Evolutionary conservation across 495 filamentous ascomycete genomes (phyloP), one percentile per base, ranked within the genome.

Genomic region (Pyronema domesticum): DNA sequence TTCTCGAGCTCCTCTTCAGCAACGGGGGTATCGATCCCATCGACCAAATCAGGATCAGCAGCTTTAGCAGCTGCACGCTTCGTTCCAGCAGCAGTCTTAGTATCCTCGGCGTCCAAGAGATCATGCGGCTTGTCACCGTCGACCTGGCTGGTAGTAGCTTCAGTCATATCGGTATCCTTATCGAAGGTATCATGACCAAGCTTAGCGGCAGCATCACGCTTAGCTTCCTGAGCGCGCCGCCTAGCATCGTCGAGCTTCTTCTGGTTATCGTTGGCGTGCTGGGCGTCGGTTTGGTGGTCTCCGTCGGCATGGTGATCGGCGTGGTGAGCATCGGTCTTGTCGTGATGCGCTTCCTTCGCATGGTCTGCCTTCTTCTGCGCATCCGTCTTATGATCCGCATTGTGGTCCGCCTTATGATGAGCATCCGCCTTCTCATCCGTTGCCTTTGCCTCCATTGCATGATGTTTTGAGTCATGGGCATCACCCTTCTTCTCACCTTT

Each of bases 401-500:
- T 42, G 11, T 57, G 58, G 10, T 65, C 51, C 14, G n/a, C 44
- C 37, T 59, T 53, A 14, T 36, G 13, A 23, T 34, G 13, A 10
- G 8, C 3, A 9, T 13, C 47, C 47, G 34, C 30, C 19, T 50
- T 19, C 18, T 34, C 47, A 19, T 19, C 45, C 3, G 23, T 5
- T 30, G 23, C 23, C 23, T 23, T 47, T 2, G n/a, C 18, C 17
- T 19, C 18, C 45, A 47, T 23, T 1, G 23, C 23, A 30, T 30
- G 23, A 30, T 30, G 23, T 30, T 30, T 30, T 30, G 23, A 30
- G 5, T 30, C 67, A 47, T 64, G 61, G 17, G 68, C 62, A 30
- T 66, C 64, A 8, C 65, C 68, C 42, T 69, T 71, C n/a, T 64
- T 60, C 14, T 69, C 68, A 37, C 67, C 59, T 37, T 65, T 57